A percentile compares a stretch with the other conserved stretches of the same genome.
phyloP scores from a whole-genome alignment of 1,284 basidiomycete genomes.

The Leccinum angustisporum region DNA sequence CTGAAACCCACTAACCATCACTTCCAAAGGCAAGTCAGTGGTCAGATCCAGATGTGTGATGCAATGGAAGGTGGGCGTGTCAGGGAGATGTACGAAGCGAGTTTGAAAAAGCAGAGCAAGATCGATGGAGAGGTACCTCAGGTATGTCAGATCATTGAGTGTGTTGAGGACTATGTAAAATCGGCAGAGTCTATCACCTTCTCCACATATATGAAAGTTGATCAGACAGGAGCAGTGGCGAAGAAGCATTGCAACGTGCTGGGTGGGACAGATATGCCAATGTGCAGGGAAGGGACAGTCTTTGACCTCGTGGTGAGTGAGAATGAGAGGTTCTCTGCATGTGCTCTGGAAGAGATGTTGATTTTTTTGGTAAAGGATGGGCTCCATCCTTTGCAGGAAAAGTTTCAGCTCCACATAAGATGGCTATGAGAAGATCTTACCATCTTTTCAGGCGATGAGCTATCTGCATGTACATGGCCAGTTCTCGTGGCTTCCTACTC shows the following conservation, averaged over 20 bases:
- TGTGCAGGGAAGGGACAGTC: neutral
- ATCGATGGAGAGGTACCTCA: neutral
- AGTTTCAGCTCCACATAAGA: neutral
- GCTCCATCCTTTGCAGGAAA: neutral
- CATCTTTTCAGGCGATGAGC: neutral
- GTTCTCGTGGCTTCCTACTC: neutral
- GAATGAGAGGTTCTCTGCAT: neutral
- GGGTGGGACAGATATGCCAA: neutral
- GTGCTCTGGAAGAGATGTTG: neutral
- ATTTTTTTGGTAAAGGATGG: slow-evolving; percentile 1
- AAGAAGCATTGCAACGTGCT: neutral
- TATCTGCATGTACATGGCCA: neutral
- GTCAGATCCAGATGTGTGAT: slow-evolving; percentile 2
- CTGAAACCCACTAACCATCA: neutral
- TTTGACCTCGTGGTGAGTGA: neutral
- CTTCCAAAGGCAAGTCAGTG: neutral
- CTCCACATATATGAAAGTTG: neutral
- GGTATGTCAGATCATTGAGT: neutral
- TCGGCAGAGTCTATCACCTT: neutral
- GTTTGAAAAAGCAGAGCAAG: neutral
- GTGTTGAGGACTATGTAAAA: neutral
- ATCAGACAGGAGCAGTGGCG: neutral
- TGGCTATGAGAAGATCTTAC: neutral
- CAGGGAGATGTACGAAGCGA: neutral
- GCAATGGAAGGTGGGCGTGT: neutral